Evolutionary conservation across 306 rosid genomes (phyloP).

Genomic region (Carpinus viminea): DNA sequence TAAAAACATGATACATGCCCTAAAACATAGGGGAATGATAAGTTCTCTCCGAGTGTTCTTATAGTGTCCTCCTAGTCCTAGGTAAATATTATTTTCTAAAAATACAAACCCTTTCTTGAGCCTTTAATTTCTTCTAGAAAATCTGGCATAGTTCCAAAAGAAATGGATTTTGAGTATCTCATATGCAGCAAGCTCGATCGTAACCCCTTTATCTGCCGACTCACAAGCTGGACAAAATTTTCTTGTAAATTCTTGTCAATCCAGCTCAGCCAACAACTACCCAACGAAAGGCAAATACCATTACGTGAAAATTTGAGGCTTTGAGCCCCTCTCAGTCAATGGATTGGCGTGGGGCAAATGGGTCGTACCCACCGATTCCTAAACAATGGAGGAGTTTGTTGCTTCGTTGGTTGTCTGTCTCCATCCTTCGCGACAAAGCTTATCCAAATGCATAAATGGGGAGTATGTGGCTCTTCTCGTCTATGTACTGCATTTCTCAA

Average conservation of each 20-base stretch:
- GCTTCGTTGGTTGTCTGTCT: constrained; percentile 11
- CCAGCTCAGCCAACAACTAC: background rate
- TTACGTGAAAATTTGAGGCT: constrained; percentile 3
- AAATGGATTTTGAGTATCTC: background rate
- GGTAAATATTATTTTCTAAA: too few species aligned
- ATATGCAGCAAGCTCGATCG: background rate
- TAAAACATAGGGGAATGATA: too few species aligned
- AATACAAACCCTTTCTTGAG: background rate
- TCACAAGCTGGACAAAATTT: background rate
- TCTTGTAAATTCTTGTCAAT: constrained; percentile 8
- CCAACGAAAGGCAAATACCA: background rate
- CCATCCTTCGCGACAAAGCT: background rate
- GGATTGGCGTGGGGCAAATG: constrained; percentile 27
- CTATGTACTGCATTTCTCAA: background rate
- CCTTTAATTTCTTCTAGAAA: background rate
- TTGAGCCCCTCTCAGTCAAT: background rate
- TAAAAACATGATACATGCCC: too few species aligned
- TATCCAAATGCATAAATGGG: too few species aligned
- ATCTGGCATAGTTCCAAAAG: background rate
- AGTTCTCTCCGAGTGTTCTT: too few species aligned
- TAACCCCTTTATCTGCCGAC: background rate
- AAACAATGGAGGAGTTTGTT: background rate
- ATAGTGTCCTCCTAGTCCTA: too few species aligned
- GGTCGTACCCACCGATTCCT: constrained; percentile 4
- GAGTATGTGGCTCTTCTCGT: too few species aligned